Percentiles rank a stretch among this genome's conserved stretches.
These are phyloP conservation scores for Fusarium nisikadoi DNA, from an alignment of 2,329 filamentous ascomycete species.

Conservation along the genomic window DNA sequence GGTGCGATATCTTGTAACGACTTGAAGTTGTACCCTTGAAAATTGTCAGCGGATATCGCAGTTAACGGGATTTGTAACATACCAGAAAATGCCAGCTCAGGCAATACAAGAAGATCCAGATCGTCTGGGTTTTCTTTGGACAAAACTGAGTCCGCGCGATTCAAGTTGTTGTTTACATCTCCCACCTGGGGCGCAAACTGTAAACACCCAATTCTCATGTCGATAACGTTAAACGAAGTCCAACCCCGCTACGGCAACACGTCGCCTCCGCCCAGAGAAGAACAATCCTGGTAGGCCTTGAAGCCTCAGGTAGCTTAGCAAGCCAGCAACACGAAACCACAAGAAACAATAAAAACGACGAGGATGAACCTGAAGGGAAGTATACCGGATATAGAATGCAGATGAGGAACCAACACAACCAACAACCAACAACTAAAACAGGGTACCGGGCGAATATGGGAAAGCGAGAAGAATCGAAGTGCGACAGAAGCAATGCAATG, in stretches of 20 bases:
- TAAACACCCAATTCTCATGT: constrained; percentile 74
- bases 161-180: constrained; percentile 72
- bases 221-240: constrained; percentile 22
- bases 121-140: constrained; percentile 59
- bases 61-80: constrained; percentile 32
- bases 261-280: neutral
- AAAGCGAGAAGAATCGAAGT: constrained; percentile 7
- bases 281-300: neutral
- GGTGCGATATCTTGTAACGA: constrained; percentile 74
- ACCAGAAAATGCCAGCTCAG: constrained; percentile 82
- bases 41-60: neutral
- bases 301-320: neutral
- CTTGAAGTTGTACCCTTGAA: constrained; percentile 79
- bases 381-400: neutral
- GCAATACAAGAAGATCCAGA: constrained; percentile 77
- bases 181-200: constrained; percentile 80
- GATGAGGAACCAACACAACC: constrained; percentile 10
- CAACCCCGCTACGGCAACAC: constrained; percentile 19
- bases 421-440: constrained; percentile 1
- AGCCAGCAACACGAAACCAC: neutral
- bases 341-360: neutral
- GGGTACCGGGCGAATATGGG: constrained; percentile 4
- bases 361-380: neutral
- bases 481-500: constrained; percentile 5
- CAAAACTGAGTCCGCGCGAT: constrained; percentile 59